These are phyloP conservation scores for Dactylellina parvicollis DNA, from an alignment of 2,329 filamentous ascomycete species.

Conservation along the genomic window DNA sequence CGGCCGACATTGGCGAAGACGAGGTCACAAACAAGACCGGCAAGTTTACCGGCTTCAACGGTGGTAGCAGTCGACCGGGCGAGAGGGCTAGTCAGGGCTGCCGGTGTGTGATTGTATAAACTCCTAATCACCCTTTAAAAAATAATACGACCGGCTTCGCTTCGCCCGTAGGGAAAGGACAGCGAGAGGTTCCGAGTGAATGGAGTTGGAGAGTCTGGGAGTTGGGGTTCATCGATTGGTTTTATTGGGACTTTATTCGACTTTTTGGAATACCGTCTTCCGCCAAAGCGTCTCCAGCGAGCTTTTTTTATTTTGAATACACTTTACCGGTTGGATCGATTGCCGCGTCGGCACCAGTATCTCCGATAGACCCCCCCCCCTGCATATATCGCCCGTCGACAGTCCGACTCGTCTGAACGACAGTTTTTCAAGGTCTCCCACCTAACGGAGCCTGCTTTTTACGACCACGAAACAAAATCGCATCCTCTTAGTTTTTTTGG, in stretches of 20 bases:
- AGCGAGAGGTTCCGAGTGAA: background rate
- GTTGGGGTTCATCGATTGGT: background rate
- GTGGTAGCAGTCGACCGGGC: conserved; percentile 36
- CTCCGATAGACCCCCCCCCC: too few species aligned
- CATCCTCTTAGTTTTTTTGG: too few species aligned
- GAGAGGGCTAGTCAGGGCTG: conserved; percentile 55
- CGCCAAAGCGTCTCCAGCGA: background rate
- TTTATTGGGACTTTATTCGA: background rate
- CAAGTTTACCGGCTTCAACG: conserved; percentile 54
- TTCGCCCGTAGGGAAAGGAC: background rate
- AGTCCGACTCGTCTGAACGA: too few species aligned
- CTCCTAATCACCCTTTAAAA: background rate
- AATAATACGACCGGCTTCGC: background rate
- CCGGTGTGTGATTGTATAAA: conserved; percentile 58
- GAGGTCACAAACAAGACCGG: conserved; percentile 57
- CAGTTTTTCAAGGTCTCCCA: too few species aligned
- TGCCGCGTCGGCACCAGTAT: too few species aligned
- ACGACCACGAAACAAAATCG: too few species aligned
- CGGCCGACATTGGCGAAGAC: conserved; percentile 57
- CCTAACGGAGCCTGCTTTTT: too few species aligned
- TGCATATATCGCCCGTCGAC: too few species aligned
- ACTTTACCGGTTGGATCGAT: too few species aligned
- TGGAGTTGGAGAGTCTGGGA: background rate
- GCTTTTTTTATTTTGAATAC: too few species aligned
- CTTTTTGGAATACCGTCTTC: background rate